Evolutionary conservation across 768 basidiomycete genomes (phyloP).

Genomic region (Wakefieldia striispora): DNA sequence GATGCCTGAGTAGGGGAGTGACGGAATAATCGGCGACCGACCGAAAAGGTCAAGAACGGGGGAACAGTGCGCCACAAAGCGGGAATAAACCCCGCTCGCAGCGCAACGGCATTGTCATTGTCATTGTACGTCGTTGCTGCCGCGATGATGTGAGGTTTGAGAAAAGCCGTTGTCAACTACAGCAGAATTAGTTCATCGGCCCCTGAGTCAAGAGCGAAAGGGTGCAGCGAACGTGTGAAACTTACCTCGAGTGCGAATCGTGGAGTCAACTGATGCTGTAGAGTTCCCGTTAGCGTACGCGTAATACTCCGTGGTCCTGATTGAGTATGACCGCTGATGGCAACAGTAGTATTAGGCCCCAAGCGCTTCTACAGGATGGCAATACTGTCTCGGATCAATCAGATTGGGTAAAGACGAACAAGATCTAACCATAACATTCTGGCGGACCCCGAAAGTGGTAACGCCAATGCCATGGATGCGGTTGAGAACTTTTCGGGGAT

Average conservation of each 20-base stretch:
- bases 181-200: constrained; percentile 15
- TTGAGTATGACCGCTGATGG: constrained; percentile 40
- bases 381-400: constrained; percentile 19
- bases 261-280: constrained; percentile 77
- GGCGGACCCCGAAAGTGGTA: constrained; percentile 38
- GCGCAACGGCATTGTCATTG: constrained; percentile 42
- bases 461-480: constrained; percentile 37
- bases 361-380: constrained; percentile 44
- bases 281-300: constrained; percentile 60
- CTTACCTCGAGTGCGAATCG: constrained; percentile 48
- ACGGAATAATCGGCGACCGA: constrained; percentile 52
- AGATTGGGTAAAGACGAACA: constrained; percentile 11
- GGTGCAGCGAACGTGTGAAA: constrained; percentile 16
- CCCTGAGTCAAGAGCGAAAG: constrained; percentile 6
- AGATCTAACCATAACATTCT: constrained; percentile 43
- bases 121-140: constrained; percentile 50
- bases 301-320: constrained; percentile 19
- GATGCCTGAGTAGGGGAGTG: constrained; percentile 46
- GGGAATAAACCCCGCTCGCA: constrained; percentile 39
- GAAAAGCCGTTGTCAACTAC: constrained; percentile 40
- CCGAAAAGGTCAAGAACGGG: constrained; percentile 43
- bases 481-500: constrained; percentile 28
- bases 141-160: constrained; percentile 40
- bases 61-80: constrained; percentile 30
- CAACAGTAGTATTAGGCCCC: constrained; percentile 42